Evolutionary conservation across 345 rosid species (phyloP).

Genomic region (Euclidium syriacum): DNA sequence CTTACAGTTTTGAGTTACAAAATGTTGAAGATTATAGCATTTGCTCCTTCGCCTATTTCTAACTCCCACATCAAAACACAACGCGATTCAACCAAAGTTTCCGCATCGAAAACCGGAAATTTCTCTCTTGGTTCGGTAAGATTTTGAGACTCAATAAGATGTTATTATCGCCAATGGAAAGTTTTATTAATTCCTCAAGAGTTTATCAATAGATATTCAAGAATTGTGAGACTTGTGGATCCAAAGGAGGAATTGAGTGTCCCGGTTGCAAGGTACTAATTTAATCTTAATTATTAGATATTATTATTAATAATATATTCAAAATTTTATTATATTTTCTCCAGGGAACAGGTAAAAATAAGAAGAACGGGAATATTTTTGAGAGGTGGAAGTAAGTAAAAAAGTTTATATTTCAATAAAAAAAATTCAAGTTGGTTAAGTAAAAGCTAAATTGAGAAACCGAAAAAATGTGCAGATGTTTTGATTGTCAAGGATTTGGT

Average conservation of each 20-base stretch:
- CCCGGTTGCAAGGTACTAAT: constrained; percentile 65
- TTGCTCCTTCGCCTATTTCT: neutral
- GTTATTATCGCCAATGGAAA: neutral
- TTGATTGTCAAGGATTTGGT: constrained; percentile 83
- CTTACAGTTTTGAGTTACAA: constrained; percentile 11
- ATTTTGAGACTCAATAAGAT: neutral
- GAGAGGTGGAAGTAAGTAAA: constrained; percentile 82
- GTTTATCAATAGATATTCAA: constrained; percentile 40
- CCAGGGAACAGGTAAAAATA: constrained; percentile 73
- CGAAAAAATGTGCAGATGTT: constrained; percentile 47
- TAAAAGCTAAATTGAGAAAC: neutral
- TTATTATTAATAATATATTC: neutral
- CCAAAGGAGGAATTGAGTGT: constrained; percentile 77
- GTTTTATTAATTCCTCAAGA: neutral
- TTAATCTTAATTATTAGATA: neutral
- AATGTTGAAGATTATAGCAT: constrained; percentile 15
- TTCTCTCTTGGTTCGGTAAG: constrained; percentile 51
- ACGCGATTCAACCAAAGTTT: constrained; percentile 20
- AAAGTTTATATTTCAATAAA: neutral
- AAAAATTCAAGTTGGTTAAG: neutral
- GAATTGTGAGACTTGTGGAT: constrained; percentile 55
- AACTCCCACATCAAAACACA: neutral
- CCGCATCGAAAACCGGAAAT: constrained; percentile 45
- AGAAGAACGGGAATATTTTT: constrained; percentile 76
- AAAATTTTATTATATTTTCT: neutral